Evolutionary conservation across 2,329 filamentous ascomycete genomes (phyloP), one percentile per base, ranked within the genome.

Genomic region (Colletotrichum ledebouriae): DNA sequence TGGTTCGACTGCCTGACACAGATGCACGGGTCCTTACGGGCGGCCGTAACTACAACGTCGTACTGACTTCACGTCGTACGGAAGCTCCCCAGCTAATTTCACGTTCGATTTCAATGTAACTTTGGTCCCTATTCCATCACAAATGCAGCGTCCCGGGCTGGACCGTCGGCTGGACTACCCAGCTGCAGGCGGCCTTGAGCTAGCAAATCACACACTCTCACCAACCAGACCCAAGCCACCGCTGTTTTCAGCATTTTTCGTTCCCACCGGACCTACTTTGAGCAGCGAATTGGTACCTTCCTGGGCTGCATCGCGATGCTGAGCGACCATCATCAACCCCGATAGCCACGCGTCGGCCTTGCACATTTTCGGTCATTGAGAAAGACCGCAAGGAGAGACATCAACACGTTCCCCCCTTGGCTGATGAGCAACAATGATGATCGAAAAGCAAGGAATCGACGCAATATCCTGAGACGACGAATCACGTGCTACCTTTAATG

Each of bases 111-210:
- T 17, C 57, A 39, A 41, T 59, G 13, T 39, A 3, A 39, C 46
- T 20, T 29, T 39, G 57, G 57, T 9, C 7, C 44, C 17, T 29
- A 59, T 39, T 20, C 50, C n/a, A 59, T 59, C 29, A 17, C 57
- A 59, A 33, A 59, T 41, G 57, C 57, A 59, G 44, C 44, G 34
- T 49, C 44, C 57, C 57, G 57, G 15, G 33, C 57, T 50, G 46
- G 22, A 59, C 15, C 56, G 11, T 39, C 25, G 42, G 41, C 15
- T 37, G 42, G 50, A 11, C 20, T 15, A 15, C 13, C 42, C 29
- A 58, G 55, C 39, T 17, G 15, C 15, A 11, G 37, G 13, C 37
- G 29, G 41, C 17, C 29, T 39, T 49, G 29, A 17, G 25, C 29
- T 17, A 49, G 15, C 25, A 59, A 15, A 44, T 34, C 57, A 59